Evolutionary conservation across 495 filamentous ascomycete genomes (phyloP).

Genomic region (Niebla homalea): DNA sequence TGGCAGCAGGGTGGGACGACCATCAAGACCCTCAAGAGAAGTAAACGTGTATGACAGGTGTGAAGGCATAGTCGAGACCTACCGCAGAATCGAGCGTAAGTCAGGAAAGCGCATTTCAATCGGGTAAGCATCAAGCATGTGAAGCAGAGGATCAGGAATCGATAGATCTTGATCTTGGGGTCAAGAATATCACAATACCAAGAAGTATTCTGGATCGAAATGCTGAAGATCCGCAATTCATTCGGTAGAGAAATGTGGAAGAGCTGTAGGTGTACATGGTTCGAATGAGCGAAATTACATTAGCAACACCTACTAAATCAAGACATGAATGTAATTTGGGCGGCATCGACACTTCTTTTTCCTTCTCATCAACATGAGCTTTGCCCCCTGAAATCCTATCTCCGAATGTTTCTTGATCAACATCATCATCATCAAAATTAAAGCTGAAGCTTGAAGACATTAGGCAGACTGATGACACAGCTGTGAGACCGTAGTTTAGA

Average conservation of each 20-base stretch:
- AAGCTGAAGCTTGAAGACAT: conserved; percentile 52
- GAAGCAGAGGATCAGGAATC: neutral
- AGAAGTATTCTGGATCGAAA: too few species aligned
- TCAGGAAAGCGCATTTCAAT: neutral
- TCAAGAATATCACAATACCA: neutral
- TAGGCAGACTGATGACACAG: neutral
- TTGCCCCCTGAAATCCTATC: neutral
- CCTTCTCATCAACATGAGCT: neutral
- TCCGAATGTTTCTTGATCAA: conserved; percentile 32
- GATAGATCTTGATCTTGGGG: neutral
- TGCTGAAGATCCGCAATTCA: too few species aligned
- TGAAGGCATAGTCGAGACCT: conserved; percentile 60
- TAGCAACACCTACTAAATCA: neutral
- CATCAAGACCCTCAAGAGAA: conserved; percentile 35
- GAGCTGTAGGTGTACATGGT: too few species aligned
- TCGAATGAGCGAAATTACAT: neutral
- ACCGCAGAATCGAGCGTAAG: neutral
- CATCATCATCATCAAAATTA: conserved; percentile 72
- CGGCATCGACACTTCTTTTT: neutral
- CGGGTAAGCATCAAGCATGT: neutral
- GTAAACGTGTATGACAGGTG: conserved; percentile 63
- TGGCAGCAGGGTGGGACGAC: conserved; percentile 45
- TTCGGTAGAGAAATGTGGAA: too few species aligned
- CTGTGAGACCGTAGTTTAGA: too few species aligned
- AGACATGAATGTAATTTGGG: neutral